A percentile compares a stretch with the other conserved stretches of the same genome.
Conservation (phyloP, 139 green algal species). For the Micromonas commoda region DNA sequence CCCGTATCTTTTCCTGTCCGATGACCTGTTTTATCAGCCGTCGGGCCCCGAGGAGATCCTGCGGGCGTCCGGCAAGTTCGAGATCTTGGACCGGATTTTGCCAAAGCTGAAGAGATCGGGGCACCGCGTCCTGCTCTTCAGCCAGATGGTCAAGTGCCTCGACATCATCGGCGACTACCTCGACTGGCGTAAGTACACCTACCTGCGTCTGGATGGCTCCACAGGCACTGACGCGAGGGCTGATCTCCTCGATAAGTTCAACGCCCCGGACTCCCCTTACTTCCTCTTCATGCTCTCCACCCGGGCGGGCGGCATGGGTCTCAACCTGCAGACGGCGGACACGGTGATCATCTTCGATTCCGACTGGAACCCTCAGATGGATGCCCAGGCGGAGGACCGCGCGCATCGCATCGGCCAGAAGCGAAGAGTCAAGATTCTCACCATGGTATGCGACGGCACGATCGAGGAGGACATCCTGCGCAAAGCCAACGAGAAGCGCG, state of each 20-base stretch:
- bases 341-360: conserved; percentile 99
- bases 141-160: conserved; percentile 93
- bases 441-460: conserved; percentile 79
- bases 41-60: conserved; percentile 72
- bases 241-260: conserved; percentile 82
- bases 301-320: conserved; percentile 83
- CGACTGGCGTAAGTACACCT: conserved; percentile 89
- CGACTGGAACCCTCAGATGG: conserved; percentile 93
- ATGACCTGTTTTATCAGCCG: conserved; percentile 78
- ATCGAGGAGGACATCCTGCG: conserved; percentile 98
- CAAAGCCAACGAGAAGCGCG: conserved; percentile 93
- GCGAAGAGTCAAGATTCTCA: conserved; percentile 89
- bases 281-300: conserved; percentile 96
- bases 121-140: conserved; percentile 92
- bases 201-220: conserved; percentile 88
- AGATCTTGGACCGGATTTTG: conserved; percentile 56
- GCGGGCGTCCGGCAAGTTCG: conserved; percentile 44
- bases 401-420: conserved; percentile 96
- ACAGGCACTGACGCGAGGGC: conserved; percentile 92
- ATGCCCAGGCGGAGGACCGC: conserved; percentile 80
- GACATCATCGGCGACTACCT: conserved; percentile 94
- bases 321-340: conserved; percentile 97
- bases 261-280: conserved; percentile 73
- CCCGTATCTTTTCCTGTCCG: conserved; percentile 95
- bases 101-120: conserved; percentile 65